These are phyloP conservation scores for Alternaria brassicicola DNA, from an alignment of 2,329 filamentous ascomycete species.

Conservation along the genomic window DNA sequence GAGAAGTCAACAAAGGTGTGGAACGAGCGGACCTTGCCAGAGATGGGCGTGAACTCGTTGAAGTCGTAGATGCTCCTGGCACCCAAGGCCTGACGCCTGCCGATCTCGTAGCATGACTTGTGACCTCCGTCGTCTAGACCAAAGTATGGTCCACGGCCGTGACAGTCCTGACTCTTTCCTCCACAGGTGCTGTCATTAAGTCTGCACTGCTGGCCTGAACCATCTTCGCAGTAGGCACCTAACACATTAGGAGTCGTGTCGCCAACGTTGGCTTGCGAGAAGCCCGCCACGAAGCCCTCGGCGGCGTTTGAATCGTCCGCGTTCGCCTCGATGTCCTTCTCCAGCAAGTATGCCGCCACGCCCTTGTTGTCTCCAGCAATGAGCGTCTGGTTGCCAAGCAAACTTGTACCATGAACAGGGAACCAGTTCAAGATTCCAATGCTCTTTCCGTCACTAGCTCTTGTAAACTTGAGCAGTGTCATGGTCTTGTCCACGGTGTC, in stretches of 20 bases:
- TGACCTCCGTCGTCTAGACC: constrained; percentile 67
- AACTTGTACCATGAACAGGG: constrained; percentile 87
- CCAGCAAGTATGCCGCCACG: constrained; percentile 84
- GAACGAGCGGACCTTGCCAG: constrained; percentile 74
- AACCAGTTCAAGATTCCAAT: constrained; percentile 89
- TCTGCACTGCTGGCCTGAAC: constrained; percentile 69
- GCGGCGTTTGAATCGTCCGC: constrained; percentile 54
- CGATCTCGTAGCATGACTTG: constrained; percentile 77
- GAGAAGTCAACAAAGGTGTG: constrained; percentile 87
- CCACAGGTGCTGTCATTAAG: constrained; percentile 86
- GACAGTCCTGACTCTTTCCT: constrained; percentile 72
- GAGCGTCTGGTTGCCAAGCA: constrained; percentile 89
- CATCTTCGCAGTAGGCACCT: constrained; percentile 89
- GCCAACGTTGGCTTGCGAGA: constrained; percentile 89
- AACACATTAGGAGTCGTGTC: constrained; percentile 89
- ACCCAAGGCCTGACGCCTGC: constrained; percentile 70
- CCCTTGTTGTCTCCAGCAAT: constrained; percentile 97
- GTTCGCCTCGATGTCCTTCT: constrained; percentile 66
- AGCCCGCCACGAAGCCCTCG: constrained; percentile 81
- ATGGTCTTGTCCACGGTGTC: constrained; percentile 75
- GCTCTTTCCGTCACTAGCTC: constrained; percentile 74
- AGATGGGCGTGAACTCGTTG: constrained; percentile 57
- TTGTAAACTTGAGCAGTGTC: constrained; percentile 78
- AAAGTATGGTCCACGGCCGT: constrained; percentile 75
- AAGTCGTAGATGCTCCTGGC: constrained; percentile 65